Conservation (phyloP, 2,329 filamentous ascomycete species). For the Cladosporium sp. region DNA sequence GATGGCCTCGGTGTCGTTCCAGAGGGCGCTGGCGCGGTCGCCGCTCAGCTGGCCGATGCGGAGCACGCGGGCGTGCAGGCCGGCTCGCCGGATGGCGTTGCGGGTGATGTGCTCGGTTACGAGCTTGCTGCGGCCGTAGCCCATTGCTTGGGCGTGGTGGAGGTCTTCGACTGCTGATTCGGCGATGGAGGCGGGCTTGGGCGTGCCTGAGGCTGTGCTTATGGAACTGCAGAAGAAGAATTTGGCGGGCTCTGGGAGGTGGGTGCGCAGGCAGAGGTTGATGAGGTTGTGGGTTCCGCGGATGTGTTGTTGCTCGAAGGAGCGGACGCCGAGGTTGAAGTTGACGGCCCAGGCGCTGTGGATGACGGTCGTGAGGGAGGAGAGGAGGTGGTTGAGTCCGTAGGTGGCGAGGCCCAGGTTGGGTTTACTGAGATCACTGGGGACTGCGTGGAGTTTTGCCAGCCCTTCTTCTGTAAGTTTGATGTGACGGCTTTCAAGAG, state of each 20-base stretch:
- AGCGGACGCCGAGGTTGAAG: conserved; percentile 48
- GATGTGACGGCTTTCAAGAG: conserved; percentile 33
- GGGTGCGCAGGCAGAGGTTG: conserved; percentile 31
- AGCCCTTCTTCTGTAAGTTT: conserved; percentile 24
- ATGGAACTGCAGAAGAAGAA: conserved; percentile 50
- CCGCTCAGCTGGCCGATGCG: conserved; percentile 43
- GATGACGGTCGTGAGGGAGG: conserved; percentile 40
- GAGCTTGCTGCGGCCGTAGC: conserved; percentile 21
- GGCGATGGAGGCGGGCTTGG: conserved; percentile 15
- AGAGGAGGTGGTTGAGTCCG: conserved; percentile 14
- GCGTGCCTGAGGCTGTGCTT: conserved; percentile 32
- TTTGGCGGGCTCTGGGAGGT: conserved; percentile 28
- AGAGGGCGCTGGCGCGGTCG: conserved; percentile 40
- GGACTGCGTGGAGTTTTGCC: conserved; percentile 33
- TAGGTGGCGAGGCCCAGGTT: conserved; percentile 35
- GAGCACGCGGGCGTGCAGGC: conserved; percentile 17
- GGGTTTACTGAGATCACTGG: conserved; percentile 35
- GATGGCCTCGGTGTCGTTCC: conserved; percentile 46
- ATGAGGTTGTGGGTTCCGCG: conserved; percentile 41
- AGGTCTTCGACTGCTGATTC: conserved; percentile 15
- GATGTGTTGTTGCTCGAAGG: conserved; percentile 45
- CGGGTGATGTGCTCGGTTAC: conserved; percentile 18
- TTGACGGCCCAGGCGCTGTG: conserved; percentile 52
- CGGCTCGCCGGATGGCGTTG: conserved; percentile 13
- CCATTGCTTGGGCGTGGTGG: conserved; percentile 18